Conservation (phyloP, 352 stramenopile genomes). For the Globisporangium ultimum region DNA sequence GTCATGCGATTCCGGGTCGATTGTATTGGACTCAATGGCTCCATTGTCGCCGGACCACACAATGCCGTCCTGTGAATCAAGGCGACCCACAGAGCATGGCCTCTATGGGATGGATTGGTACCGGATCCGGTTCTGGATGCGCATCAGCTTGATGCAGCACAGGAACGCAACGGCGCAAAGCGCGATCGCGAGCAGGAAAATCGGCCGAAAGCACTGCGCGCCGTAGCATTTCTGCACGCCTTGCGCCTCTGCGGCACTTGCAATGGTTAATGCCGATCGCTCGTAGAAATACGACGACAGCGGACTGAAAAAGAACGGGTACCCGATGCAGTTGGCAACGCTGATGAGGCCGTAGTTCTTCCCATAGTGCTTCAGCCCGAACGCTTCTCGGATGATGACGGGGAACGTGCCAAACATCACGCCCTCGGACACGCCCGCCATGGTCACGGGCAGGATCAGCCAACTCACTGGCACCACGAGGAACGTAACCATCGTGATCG, state of each 20-base stretch:
- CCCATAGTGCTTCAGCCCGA: slow-evolving; percentile 72
- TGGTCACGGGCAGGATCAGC: slow-evolving; percentile 48
- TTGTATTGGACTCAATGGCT: neutral
- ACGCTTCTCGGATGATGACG: slow-evolving; percentile 78
- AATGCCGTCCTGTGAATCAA: too few relatives aligned
- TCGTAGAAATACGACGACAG: slow-evolving; percentile 77
- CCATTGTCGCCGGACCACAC: neutral
- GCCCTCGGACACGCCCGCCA: slow-evolving; percentile 68
- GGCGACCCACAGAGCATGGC: neutral
- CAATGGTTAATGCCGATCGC: slow-evolving; percentile 18
- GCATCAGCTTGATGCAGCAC: slow-evolving; percentile 45
- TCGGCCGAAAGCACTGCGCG: slow-evolving; percentile 48
- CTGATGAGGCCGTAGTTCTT: slow-evolving; percentile 86
- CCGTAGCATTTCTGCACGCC: slow-evolving; percentile 52
- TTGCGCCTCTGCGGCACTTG: slow-evolving; percentile 8
- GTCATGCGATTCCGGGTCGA: too few relatives aligned
- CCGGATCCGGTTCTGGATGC: slow-evolving; percentile 23
- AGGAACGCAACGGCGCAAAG: slow-evolving; percentile 52
- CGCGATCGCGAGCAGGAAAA: slow-evolving; percentile 58
- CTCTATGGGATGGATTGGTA: slow-evolving; percentile 14
- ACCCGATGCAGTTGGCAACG: slow-evolving; percentile 78
- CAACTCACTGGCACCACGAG: slow-evolving; percentile 37
- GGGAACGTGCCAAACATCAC: slow-evolving; percentile 82
- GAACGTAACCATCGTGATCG: slow-evolving; percentile 47
- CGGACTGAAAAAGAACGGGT: slow-evolving; percentile 73